phyloP scores from a whole-genome alignment of 2,329 filamentous ascomycete genomes.

The Penicillium carneum region DNA sequence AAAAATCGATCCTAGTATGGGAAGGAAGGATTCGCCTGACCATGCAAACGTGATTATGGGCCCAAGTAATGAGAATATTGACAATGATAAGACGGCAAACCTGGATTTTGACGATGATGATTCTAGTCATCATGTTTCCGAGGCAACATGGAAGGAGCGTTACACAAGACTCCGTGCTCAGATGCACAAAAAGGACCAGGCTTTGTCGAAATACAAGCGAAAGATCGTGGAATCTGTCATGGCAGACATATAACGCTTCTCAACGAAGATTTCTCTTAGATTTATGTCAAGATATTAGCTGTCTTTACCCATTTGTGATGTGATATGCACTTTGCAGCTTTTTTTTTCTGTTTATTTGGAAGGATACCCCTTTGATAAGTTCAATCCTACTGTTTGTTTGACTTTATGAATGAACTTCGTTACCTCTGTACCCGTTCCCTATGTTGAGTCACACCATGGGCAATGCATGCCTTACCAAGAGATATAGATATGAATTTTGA shows the following conservation, averaged over 20 bases:
- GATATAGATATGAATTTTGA: background rate
- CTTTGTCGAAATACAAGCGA: constrained; percentile 51
- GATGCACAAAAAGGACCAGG: constrained; percentile 49
- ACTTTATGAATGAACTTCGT: background rate
- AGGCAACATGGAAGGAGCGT: constrained; percentile 51
- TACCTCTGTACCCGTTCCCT: background rate
- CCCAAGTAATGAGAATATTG: constrained; percentile 24
- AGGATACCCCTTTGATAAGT: constrained; percentile 17
- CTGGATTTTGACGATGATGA: constrained; percentile 42
- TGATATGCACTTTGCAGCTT: background rate
- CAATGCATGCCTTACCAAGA: background rate
- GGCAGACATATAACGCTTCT: constrained; percentile 44
- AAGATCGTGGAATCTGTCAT: constrained; percentile 55
- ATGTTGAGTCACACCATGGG: background rate
- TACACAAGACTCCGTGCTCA: constrained; percentile 49
- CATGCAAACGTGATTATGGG: constrained; percentile 10
- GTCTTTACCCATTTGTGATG: background rate
- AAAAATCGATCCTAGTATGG: constrained; percentile 24
- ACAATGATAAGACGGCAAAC: constrained; percentile 20
- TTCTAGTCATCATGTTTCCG: constrained; percentile 32
- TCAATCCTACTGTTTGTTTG: constrained; percentile 10
- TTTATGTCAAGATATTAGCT: constrained; percentile 1
- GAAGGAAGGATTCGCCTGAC: constrained; percentile 18
- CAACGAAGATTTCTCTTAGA: background rate
- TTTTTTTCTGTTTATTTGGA: background rate